Percentiles rank a stretch among this genome's conserved stretches.
Evolutionary conservation across 75 land plant genomes (phyloP).

Genomic region (Isoetes taiwanensis): DNA sequence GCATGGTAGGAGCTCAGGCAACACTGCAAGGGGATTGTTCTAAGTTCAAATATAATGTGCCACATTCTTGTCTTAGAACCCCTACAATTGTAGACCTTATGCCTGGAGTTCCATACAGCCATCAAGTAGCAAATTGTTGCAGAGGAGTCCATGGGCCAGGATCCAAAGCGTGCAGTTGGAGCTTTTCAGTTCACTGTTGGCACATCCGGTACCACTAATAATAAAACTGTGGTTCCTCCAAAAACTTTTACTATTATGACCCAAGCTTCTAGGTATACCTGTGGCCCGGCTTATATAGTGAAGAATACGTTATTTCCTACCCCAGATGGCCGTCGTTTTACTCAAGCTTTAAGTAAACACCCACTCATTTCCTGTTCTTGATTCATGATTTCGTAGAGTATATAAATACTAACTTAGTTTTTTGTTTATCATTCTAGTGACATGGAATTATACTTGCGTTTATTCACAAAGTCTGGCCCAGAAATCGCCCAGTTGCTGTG

Average conservation of each 20-base stretch:
- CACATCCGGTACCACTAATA: constrained; percentile 54
- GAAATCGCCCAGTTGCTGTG: too few relatives aligned
- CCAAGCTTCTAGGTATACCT: constrained; percentile 70
- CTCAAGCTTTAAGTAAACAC: constrained; percentile 64
- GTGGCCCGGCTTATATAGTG: constrained; percentile 49
- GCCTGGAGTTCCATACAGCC: constrained; percentile 59
- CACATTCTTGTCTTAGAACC: constrained; percentile 62
- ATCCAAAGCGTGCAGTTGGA: constrained; percentile 43
- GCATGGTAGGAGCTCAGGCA: constrained; percentile 58
- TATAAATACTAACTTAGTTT: too few relatives aligned
- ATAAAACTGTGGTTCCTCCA: constrained; percentile 51
- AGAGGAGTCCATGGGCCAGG: constrained; percentile 62
- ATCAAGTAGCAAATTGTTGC: constrained; percentile 71
- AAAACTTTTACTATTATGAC: constrained; percentile 50
- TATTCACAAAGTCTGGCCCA: too few relatives aligned
- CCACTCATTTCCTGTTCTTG: background rate
- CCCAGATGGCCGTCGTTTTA: constrained; percentile 46
- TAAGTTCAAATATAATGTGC: constrained; percentile 30
- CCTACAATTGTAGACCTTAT: constrained; percentile 65
- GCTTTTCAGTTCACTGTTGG: constrained; percentile 62
- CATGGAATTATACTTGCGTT: too few relatives aligned
- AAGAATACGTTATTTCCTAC: constrained; percentile 35
- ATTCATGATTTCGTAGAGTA: too few relatives aligned
- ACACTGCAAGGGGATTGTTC: constrained; percentile 51
- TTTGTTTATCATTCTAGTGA: too few relatives aligned